Base-by-base conservation (phyloP, 352 stramenopile species). In the Saprolegnia diclina region DNA sequence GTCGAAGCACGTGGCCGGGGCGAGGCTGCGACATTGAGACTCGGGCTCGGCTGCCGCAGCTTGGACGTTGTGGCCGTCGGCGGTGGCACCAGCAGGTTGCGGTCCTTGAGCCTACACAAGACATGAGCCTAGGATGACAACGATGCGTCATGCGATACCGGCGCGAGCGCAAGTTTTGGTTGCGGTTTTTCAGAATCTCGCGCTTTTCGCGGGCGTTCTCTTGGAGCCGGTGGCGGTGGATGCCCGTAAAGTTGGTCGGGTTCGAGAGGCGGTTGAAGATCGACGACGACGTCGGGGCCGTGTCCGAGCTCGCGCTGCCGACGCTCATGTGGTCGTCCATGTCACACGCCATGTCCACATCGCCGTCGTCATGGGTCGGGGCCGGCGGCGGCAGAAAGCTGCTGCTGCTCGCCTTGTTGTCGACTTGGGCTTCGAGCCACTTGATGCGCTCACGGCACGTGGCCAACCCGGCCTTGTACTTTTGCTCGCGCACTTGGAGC, bases 231-330 rank as follows among this genome's bases (percentile, higher is more conserved):
- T 92, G 91, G 73, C 92, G 92, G 79, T 95, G 87, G 65, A 92
- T 95, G 19, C 87, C 87, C 21, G 87, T 95, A 42, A 95, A 95
- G 64, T 93, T 95, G 32, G 74, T 92, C 48, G 87, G 87, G 44
- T 95, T 94, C 0, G 87, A 88, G 5, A 95, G 76, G n/a, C 87
- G 79, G 16, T 84, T 89, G 56, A 95, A 95, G 38, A 95, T 95
- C 0, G 82, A 91, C 14, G 77, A 67, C 19, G 52, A 63, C 5
- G 67, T 71, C 0, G 75, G 77, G 0, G 77, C 80, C 22, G 81
- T 88, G 54, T 91, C 85, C 38, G 63, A 69, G 38, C 63, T 69
- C 16, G 90, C 85, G 53, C 83, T 91, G 2, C 77, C 77, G 26
- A 87, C 67, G 4, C 79, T 83, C 1, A 79, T 78, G 48, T 53